These are phyloP conservation scores for Venturia asperata DNA, from an alignment of 2,329 filamentous ascomycete species.

Conservation along the genomic window DNA sequence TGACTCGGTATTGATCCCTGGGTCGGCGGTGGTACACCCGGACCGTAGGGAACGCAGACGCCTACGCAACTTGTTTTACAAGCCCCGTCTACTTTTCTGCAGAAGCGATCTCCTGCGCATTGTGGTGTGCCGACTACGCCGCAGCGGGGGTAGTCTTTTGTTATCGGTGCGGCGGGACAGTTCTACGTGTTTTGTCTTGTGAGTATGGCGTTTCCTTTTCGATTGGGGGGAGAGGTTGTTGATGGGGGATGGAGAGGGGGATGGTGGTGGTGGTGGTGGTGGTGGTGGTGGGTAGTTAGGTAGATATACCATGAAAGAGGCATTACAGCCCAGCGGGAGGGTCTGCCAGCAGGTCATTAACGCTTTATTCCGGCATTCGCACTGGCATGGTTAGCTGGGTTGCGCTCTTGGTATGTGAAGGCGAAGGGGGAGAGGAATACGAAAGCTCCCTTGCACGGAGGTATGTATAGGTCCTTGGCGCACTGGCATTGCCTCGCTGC, in stretches of 20 bases:
- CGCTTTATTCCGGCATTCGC: not conserved
- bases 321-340: not conserved
- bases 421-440: not conserved
- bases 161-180: slow-evolving; percentile 7
- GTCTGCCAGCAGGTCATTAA: slow-evolving; percentile 2
- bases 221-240: no score
- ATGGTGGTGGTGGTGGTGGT: not conserved
- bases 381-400: not conserved
- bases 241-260: not conserved
- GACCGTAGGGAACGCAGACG: not conserved
- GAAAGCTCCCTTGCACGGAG: not conserved
- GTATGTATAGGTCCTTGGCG: not conserved
- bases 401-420: not conserved
- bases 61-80: not conserved
- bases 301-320: not conserved
- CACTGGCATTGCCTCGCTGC: not conserved
- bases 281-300: no score
- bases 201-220: no score
- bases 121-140: not conserved
- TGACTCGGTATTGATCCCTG: no score
- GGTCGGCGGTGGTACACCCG: not conserved
- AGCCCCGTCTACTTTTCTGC: not conserved
- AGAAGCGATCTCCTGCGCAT: not conserved
- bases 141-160: not conserved
- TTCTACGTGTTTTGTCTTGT: not conserved